Conservation (phyloP, 768 basidiomycete species). For the Sporobolomyces pararoseus region DNA sequence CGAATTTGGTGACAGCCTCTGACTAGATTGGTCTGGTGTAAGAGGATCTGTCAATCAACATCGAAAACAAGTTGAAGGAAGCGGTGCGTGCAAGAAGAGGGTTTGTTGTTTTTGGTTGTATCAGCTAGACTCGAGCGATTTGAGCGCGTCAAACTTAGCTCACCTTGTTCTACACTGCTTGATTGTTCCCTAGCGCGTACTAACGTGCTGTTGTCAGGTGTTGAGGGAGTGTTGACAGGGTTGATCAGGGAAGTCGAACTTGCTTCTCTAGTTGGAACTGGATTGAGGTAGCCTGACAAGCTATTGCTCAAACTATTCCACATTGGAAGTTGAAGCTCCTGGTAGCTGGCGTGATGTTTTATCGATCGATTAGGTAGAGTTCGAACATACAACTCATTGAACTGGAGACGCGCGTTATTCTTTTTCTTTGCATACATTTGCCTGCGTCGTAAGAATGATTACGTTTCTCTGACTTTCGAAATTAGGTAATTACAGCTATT, state of each 20-base stretch:
- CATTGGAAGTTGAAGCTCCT: background rate
- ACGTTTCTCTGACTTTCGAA: no score
- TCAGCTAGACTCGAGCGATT: no score
- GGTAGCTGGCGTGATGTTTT: no score
- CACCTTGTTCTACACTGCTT: background rate
- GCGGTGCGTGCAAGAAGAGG: background rate
- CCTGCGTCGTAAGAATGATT: no score
- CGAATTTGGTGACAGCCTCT: conserved; percentile 18
- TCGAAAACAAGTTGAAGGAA: background rate
- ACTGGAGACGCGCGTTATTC: no score
- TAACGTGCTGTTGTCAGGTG: background rate
- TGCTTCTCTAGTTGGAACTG: background rate
- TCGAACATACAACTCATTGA: no score
- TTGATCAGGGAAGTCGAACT: background rate
- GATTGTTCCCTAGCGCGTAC: background rate
- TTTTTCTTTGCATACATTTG: no score
- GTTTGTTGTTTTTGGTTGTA: background rate
- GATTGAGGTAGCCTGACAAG: conserved; percentile 5
- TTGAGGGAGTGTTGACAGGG: background rate
- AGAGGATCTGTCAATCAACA: background rate
- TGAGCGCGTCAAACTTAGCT: background rate
- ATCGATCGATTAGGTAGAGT: background rate
- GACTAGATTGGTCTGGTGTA: background rate
- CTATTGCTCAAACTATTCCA: conserved; percentile 13
- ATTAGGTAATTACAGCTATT: no score